These are phyloP conservation scores for Ophiostoma australiae DNA, from an alignment of 2,329 filamentous ascomycete species.

Conservation along the genomic window DNA sequence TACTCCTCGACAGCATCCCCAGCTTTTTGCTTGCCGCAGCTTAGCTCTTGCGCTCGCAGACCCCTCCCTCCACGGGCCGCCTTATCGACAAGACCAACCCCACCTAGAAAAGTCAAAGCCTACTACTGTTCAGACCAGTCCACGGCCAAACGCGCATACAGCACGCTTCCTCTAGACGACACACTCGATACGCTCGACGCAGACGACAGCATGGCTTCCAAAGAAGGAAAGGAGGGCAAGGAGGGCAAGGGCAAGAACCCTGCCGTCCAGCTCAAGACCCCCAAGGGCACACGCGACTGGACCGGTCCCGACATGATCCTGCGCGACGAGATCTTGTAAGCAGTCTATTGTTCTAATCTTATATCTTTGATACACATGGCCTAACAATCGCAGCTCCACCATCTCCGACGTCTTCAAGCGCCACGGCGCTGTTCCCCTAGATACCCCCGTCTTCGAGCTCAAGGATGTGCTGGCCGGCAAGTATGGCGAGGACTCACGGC, in stretches of 20 bases:
- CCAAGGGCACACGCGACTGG: slow-evolving; percentile 74
- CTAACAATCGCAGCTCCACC: slow-evolving; percentile 25
- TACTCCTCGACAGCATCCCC: neutral
- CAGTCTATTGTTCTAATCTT: neutral
- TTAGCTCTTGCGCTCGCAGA: slow-evolving; percentile 5
- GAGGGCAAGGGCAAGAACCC: slow-evolving; percentile 26
- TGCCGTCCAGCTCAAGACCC: slow-evolving; percentile 58
- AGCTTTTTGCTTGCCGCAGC: slow-evolving; percentile 5
- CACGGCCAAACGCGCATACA: neutral
- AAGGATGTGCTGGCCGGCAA: slow-evolving; percentile 57
- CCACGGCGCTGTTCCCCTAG: slow-evolving; percentile 65
- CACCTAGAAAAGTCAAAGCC: slow-evolving; percentile 11
- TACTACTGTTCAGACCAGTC: neutral
- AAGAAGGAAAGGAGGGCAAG: slow-evolving; percentile 24
- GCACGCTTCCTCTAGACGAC: neutral
- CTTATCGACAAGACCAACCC: slow-evolving; percentile 14
- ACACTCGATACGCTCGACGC: neutral
- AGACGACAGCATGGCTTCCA: slow-evolving; percentile 25
- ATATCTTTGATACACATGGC: neutral
- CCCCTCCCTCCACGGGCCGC: slow-evolving; percentile 4
- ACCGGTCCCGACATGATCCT: slow-evolving; percentile 62
- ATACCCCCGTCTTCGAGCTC: slow-evolving; percentile 71
- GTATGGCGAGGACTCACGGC: slow-evolving; percentile 66
- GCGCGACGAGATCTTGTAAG: slow-evolving; percentile 59
- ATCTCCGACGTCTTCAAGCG: slow-evolving; percentile 38